Conservation (phyloP, 345 rosid genomes). For the Euclidium syriacum region DNA sequence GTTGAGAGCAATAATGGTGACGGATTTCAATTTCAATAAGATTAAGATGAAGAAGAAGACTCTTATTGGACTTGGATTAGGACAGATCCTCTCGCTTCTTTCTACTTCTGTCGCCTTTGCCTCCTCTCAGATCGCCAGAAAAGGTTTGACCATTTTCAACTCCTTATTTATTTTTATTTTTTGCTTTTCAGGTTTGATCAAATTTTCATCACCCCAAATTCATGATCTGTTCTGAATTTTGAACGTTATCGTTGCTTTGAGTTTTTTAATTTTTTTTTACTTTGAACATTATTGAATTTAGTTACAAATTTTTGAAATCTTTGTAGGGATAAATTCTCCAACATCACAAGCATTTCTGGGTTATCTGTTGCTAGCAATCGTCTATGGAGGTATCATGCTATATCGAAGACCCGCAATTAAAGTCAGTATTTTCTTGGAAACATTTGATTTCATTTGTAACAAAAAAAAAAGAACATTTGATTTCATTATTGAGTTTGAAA, state of each 20-base stretch:
- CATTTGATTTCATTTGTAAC: too few species aligned
- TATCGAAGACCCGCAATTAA: constrained; percentile 40
- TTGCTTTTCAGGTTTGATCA: too few species aligned
- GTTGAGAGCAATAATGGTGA: constrained; percentile 21
- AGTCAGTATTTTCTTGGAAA: constrained; percentile 25
- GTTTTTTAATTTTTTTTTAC: too few species aligned
- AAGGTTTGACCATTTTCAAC: too few species aligned
- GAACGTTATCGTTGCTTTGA: too few species aligned
- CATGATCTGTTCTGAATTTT: too few species aligned
- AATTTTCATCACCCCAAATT: too few species aligned
- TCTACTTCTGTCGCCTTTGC: constrained; percentile 46
- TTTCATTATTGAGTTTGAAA: too few species aligned
- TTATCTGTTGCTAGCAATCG: constrained; percentile 40
- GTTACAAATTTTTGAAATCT: too few species aligned
- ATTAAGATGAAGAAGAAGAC: constrained; percentile 55
- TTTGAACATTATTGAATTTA: too few species aligned
- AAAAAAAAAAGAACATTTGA: too few species aligned
- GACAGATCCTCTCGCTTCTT: constrained; percentile 70
- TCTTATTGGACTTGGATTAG: constrained; percentile 62
- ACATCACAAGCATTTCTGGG: constrained; percentile 52
- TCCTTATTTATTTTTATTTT: too few species aligned
- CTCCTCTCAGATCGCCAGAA: constrained; percentile 58
- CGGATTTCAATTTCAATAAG: constrained; percentile 29
- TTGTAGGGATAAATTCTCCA: constrained; percentile 53
- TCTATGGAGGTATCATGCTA: constrained; percentile 53